Evolutionary conservation across 2,329 filamentous ascomycete genomes (phyloP), one percentile per base, ranked within the genome.

Genomic region (Pestalotiopsis sp.): DNA sequence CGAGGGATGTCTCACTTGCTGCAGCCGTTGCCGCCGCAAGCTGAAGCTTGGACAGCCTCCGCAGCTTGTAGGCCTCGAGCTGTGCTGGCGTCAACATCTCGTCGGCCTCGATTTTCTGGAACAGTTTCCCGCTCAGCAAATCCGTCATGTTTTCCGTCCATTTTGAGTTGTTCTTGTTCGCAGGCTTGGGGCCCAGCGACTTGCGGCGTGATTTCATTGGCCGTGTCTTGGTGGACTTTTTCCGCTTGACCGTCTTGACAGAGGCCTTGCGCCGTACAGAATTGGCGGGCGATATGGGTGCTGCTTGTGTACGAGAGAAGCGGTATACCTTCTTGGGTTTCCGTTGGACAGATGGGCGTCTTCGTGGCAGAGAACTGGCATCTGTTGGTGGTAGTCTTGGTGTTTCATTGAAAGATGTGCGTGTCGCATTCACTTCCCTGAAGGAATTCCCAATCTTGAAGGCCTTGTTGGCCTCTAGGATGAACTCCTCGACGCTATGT

Each of bases 81-180:
- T 84, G 83, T 41, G 83, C 81, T 20, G 87, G 84, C 12, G 87
- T 86, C 13, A 90, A 77, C 80, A 89, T 88, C 77, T 91, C 88
- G 65, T 89, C 86, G 0, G 83, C 87, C 70, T 90, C 87, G 66
- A 87, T 81, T 61, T 83, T 83, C 70, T 82, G 82, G 74, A 90
- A 89, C 60, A 86, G 80, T 58, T 85, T 86, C 20, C 85, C 84
- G 57, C 81, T 85, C 69, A 91, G 83, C 12, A 89, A 79, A 38
- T 88, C 87, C n/a, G 85, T 82, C 72, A 90, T 81, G 70, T 88
- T 88, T 65, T 87, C 86, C 0, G 86, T 84, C 86, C 87, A 88
- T 77, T 84, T 81, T 58, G 85, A 76, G 25, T 76, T 77, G n/a
- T 73, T 75, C 70, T 76, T 79, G 59, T 67, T 68, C 64, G 71